Conservation (phyloP, 1,284 basidiomycete genomes). For the Marasmius tenuissimus region DNA sequence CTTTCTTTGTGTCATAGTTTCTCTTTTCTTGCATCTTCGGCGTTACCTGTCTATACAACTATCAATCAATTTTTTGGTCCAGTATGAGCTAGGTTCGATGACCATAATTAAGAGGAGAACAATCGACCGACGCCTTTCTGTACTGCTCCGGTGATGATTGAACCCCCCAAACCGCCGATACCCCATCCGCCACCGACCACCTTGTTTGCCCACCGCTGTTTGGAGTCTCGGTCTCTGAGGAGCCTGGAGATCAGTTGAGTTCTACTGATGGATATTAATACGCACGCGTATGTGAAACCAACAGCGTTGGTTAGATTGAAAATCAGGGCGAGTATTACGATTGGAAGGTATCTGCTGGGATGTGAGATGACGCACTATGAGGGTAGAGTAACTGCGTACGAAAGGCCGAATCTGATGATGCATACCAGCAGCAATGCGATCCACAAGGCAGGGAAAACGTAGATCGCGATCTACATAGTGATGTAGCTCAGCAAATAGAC, state of each 20-base stretch:
- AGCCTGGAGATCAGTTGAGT: neutral
- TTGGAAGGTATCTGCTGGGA: slow-evolving; percentile 73
- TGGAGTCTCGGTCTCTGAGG: slow-evolving; percentile 82
- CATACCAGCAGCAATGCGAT: slow-evolving; percentile 83
- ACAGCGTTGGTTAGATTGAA: slow-evolving; percentile 92
- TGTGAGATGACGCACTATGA: slow-evolving; percentile 6
- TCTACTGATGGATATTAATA: slow-evolving; percentile 16
- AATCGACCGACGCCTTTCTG: slow-evolving; percentile 80
- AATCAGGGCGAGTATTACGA: slow-evolving; percentile 84
- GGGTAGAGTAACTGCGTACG: slow-evolving; percentile 49
- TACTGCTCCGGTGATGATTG: slow-evolving; percentile 76
- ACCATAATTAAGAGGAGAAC: slow-evolving; percentile 42
- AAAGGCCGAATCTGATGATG: slow-evolving; percentile 82
- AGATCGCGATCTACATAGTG: slow-evolving; percentile 72
- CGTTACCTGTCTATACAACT: neutral
- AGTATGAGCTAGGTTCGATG: neutral
- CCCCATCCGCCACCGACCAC: slow-evolving; percentile 69
- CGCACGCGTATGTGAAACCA: slow-evolving; percentile 90
- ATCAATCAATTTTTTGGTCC: neutral
- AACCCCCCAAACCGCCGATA: slow-evolving; percentile 69
- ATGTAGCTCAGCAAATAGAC: neutral
- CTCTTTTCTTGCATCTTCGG: neutral
- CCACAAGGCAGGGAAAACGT: slow-evolving; percentile 90
- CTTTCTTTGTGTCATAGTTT: neutral
- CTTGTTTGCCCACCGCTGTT: slow-evolving; percentile 77